Percentiles rank a stretch among this genome's conserved stretches.
phyloP scores from a whole-genome alignment of 208 protist species.

The Angomonas deanei region DNA sequence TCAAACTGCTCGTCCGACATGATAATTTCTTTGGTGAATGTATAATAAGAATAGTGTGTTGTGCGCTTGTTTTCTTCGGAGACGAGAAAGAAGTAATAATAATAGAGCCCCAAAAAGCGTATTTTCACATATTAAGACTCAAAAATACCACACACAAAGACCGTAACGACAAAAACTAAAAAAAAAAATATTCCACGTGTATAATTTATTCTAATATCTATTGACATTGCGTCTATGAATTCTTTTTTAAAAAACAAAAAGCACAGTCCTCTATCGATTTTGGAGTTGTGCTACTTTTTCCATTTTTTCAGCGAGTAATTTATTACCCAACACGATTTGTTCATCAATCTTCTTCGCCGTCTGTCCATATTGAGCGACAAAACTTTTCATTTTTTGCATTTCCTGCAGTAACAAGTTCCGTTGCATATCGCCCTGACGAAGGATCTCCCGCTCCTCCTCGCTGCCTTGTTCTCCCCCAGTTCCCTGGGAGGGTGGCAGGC shows the following conservation, averaged over 20 bases:
- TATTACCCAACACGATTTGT: constrained; percentile 12
- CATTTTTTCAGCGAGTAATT: constrained; percentile 11
- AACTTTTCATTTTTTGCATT: not conserved
- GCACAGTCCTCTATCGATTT: not conserved
- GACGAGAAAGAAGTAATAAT: not conserved
- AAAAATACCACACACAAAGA: not conserved
- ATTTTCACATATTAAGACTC: not conserved
- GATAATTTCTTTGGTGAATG: not conserved
- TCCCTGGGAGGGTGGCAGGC: constrained; percentile 7
- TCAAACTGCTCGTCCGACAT: constrained; percentile 73
- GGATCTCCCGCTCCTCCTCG: constrained; percentile 8
- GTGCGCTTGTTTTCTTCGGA: not conserved
- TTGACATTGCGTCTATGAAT: too few species aligned
- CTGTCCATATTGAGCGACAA: not conserved
- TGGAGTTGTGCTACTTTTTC: not conserved
- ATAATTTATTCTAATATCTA: too few species aligned
- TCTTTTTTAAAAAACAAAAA: too few species aligned
- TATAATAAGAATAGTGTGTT: constrained; percentile 1
- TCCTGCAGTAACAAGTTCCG: not conserved
- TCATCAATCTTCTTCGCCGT: constrained; percentile 14
- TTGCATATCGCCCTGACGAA: not conserved
- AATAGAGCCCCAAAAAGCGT: not conserved
- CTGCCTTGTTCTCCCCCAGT: not conserved
- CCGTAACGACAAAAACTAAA: not conserved
- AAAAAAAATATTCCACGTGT: too few species aligned